Evolutionary conservation across 805 yeast species (phyloP).

Genomic region (Jamesozyma piceae): DNA sequence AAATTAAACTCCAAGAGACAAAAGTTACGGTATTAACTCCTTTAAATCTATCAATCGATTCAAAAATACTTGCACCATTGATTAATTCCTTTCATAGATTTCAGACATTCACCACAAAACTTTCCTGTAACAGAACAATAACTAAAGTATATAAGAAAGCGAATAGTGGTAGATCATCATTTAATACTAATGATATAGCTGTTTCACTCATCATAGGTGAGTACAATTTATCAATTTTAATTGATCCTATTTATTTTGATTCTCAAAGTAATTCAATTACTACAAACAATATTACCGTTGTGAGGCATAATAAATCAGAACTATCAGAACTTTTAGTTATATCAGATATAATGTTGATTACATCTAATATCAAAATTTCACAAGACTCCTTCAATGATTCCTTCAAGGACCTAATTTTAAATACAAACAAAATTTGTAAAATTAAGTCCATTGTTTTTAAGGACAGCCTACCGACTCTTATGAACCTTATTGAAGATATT

Average conservation of each 20-base stretch:
- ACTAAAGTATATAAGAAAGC: too few relatives aligned
- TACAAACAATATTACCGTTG: background rate
- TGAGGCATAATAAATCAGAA: background rate
- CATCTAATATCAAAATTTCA: background rate
- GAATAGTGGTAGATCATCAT: too few relatives aligned
- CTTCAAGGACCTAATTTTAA: background rate
- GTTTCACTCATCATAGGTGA: background rate
- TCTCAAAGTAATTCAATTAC: background rate
- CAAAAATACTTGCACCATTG: background rate
- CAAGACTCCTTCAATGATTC: background rate
- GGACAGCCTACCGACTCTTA: background rate
- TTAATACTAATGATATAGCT: slow-evolving; percentile 1
- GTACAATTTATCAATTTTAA: slow-evolving; percentile 2
- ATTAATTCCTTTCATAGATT: background rate
- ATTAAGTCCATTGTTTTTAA: background rate
- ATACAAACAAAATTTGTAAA: background rate
- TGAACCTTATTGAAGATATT: background rate
- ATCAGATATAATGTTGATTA: background rate
- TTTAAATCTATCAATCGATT: background rate
- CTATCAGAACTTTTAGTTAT: slow-evolving; percentile 1
- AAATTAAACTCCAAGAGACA: background rate
- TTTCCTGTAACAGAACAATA: too few relatives aligned
- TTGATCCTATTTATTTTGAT: slow-evolving; percentile 5
- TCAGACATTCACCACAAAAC: too few relatives aligned
- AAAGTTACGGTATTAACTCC: background rate